These are phyloP conservation scores for Ophiocordyceps camponoti-rufipedis DNA, from an alignment of 2,329 filamentous ascomycete genomes.

Conservation along the genomic window DNA sequence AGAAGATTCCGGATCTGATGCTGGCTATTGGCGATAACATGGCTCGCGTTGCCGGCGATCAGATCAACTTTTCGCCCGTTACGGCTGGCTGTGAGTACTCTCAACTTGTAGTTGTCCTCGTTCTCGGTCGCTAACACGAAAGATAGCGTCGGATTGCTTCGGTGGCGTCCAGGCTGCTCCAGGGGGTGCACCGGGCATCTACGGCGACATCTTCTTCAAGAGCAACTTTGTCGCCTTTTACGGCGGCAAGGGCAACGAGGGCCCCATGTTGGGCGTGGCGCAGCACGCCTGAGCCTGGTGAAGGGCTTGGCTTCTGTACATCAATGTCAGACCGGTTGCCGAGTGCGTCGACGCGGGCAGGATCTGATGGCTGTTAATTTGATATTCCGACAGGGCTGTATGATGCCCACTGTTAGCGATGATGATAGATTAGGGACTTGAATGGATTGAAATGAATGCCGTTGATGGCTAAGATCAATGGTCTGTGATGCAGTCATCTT, in stretches of 20 bases:
- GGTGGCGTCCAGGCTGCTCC: slow-evolving; percentile 47
- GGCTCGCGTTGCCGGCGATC: slow-evolving; percentile 33
- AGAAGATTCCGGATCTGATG: slow-evolving; percentile 26
- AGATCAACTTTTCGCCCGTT: slow-evolving; percentile 34
- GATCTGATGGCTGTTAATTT: not conserved
- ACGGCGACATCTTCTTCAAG: slow-evolving; percentile 44
- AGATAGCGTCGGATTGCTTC: slow-evolving; percentile 32
- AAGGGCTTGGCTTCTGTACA: not conserved
- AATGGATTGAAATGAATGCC: no score
- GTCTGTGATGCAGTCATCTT: not conserved
- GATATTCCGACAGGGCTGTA: no score
- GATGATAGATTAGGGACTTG: no score
- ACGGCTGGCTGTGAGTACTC: slow-evolving; percentile 28
- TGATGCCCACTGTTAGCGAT: no score
- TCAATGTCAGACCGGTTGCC: not conserved
- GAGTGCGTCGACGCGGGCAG: not conserved
- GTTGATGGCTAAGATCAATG: no score
- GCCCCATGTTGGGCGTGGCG: slow-evolving; percentile 25
- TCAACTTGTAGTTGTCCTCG: not conserved
- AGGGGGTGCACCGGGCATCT: slow-evolving; percentile 35
- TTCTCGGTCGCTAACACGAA: not conserved
- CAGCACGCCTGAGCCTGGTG: not conserved
- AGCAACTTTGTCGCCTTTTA: slow-evolving; percentile 41
- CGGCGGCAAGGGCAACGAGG: slow-evolving; percentile 28
- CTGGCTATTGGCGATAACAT: slow-evolving; percentile 39